These are phyloP conservation scores for Termitomyces bulborhizus DNA, from an alignment of 768 basidiomycete species.

Conservation along the genomic window DNA sequence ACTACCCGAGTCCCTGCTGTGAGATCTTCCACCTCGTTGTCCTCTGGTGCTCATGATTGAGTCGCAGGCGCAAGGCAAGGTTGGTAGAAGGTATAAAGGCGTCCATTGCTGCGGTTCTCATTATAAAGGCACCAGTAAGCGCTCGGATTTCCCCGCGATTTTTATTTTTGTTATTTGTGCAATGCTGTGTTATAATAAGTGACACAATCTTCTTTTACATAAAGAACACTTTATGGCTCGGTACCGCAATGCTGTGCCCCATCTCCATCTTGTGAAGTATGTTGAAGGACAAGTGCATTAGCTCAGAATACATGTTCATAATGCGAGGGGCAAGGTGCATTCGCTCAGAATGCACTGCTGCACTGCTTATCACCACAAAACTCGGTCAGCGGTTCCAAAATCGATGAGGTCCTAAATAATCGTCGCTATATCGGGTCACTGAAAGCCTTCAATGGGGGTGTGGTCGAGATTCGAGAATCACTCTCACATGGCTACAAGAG, in stretches of 20 bases:
- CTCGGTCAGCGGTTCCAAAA: background rate
- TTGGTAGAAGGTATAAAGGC: constrained; percentile 10
- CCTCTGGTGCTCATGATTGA: constrained; percentile 15
- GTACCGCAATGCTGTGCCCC: background rate
- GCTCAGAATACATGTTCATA: too few relatives aligned
- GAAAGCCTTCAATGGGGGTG: background rate
- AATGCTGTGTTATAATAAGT: too few relatives aligned
- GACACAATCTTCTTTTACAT: too few relatives aligned
- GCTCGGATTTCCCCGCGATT: background rate
- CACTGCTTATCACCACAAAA: background rate
- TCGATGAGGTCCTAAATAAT: background rate
- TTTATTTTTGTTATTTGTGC: too few relatives aligned
- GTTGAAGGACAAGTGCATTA: too few relatives aligned
- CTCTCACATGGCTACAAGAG: background rate
- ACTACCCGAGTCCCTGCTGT: constrained; percentile 6
- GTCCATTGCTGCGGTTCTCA: background rate
- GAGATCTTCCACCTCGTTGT: constrained; percentile 17
- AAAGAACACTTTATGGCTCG: too few relatives aligned
- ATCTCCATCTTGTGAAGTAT: background rate
- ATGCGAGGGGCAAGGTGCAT: too few relatives aligned
- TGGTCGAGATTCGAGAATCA: background rate
- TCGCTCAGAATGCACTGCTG: background rate
- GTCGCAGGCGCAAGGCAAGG: constrained; percentile 9
- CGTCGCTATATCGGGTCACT: background rate
- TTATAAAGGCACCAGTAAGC: too few relatives aligned